Base-by-base conservation (phyloP, 768 basidiomycete genomes). In the Calocybe indica region DNA sequence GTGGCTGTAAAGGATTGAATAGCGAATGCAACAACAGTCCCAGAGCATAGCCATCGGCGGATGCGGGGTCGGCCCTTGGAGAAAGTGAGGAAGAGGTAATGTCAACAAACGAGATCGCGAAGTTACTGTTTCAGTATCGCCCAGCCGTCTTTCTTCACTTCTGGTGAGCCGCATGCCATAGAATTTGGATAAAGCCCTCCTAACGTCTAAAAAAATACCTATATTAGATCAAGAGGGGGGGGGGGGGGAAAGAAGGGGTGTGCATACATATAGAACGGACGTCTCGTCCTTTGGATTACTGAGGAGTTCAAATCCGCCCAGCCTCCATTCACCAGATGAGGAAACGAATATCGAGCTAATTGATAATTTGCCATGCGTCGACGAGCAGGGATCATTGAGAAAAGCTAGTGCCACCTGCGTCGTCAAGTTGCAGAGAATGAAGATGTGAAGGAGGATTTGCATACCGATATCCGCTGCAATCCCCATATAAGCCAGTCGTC, bases 401-500 rank as follows among this genome's bases (percentile, higher is more conserved):
- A 99, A 99, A 2, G 88, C 74, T 36, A 97, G 67, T 2, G 94
- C 94, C 47, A 91, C 87, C 89, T 94, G 55, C 29, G 36, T 37
- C 46, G 10, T 15, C 37, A 37, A 46, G 58, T 15, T 50, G 52
- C 31, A 41, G 50, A 28, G 37, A 40, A 32, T 36, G 37, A 41
- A 40, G n/a, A 38, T 46, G 7, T n/a, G n/a, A 30, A 30, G 13
- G 40, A 7, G 29, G 29, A n/a, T 40, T 11, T 43, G 78, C 83
- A 52, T 52, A 94, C 92, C 48, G 91, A 86, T 43, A 96, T 80
- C 37, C 91, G 79, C 67, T 94, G 90, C 36, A 98, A 65, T 5
- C 94, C 94, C 94, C 94, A 99, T 5, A 96, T 62, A 14, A 95
- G 64, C 88, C 91, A 96, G 56, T 95, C 92, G 54, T 92, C 88